Conservation (phyloP, 192 early-diverging fungal genomes). For the Phlyctochytrium arcticum region DNA sequence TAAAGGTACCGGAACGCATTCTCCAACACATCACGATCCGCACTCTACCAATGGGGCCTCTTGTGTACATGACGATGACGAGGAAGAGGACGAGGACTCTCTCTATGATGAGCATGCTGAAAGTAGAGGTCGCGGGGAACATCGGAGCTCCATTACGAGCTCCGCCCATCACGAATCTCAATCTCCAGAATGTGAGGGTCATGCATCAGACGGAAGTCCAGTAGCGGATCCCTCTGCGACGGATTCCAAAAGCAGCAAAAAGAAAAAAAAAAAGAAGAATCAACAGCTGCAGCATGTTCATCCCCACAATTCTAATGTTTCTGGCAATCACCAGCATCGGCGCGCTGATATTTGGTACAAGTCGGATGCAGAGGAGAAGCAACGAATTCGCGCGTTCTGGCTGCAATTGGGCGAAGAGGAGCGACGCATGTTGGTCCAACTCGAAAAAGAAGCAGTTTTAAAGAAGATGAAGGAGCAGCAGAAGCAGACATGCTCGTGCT, state of each 20-base stretch:
- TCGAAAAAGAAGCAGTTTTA: slow-evolving; percentile 81
- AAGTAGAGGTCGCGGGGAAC: slow-evolving; percentile 2
- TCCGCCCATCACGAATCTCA: slow-evolving; percentile 3
- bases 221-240: neutral
- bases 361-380: slow-evolving; percentile 69
- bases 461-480: slow-evolving; percentile 90
- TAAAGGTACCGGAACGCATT: neutral
- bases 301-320: too few relatives aligned
- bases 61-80: slow-evolving; percentile 3
- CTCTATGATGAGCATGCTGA: slow-evolving; percentile 3
- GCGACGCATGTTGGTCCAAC: slow-evolving; percentile 69
- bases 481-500: slow-evolving; percentile 78
- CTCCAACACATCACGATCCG: slow-evolving; percentile 1
- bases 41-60: neutral
- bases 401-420: slow-evolving; percentile 76
- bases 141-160: neutral
- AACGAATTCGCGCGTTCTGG: slow-evolving; percentile 83
- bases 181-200: slow-evolving; percentile 18
- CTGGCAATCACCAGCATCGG: slow-evolving; percentile 3
- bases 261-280: slow-evolving; percentile 26
- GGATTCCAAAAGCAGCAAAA: slow-evolving; percentile 13
- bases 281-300: too few relatives aligned
- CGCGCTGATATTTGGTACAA: slow-evolving; percentile 60
- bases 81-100: slow-evolving; percentile 21
- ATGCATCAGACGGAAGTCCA: neutral